Evolutionary conservation across 192 early-diverging fungal genomes (phyloP), one percentile per base, ranked within the genome.

Genomic region (Rhizophagus sp.): DNA sequence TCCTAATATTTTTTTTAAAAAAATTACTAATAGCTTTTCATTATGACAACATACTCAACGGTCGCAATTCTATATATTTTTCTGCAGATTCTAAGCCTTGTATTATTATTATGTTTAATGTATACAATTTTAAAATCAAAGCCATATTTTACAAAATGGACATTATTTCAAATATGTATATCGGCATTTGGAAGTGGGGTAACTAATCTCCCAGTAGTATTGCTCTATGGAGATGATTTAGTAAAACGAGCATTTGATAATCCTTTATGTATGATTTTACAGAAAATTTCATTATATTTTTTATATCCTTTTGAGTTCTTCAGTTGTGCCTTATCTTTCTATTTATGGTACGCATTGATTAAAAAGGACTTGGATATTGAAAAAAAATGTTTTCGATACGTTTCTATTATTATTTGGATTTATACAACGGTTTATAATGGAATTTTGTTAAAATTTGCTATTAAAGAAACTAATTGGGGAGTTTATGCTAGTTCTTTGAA

Each of bases 281-380:
- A 67, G 19, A 25, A 34, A 33, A 0, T 33, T 33, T 13, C 25
- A 67, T 25, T 25, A 25, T 67, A 2, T 67, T 67, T 33, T 27
- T 11, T 33, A 33, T 67, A 11, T 8, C 65, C 24, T 15, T 25
- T 67, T 2, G 24, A 33, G 8, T 33, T 67, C 6, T 67, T 67
- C 15, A 17, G 17, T 34, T 13, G 12, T 12, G 27, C 17, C 12
- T 17, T 67, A 33, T 30, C 57, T 24, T 76, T 76, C 64, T 76
- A 76, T 63, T 36, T 76, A n/a, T 76, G 74, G 74, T 63, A 76
- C n/a, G 50, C 74, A 4, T 63, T 76, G 8, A 22, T 36, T 10
- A 25, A 22, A 22, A 39, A 9, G 34, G 62, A 63, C n/a, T 7
- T 63, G 1, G 24, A 30, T 5, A 64, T 76, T 61, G 74, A 76